Percentiles rank a stretch among this genome's conserved stretches.
Conservation (phyloP, 129 eudicot species). For the Flaveria trinervia region DNA sequence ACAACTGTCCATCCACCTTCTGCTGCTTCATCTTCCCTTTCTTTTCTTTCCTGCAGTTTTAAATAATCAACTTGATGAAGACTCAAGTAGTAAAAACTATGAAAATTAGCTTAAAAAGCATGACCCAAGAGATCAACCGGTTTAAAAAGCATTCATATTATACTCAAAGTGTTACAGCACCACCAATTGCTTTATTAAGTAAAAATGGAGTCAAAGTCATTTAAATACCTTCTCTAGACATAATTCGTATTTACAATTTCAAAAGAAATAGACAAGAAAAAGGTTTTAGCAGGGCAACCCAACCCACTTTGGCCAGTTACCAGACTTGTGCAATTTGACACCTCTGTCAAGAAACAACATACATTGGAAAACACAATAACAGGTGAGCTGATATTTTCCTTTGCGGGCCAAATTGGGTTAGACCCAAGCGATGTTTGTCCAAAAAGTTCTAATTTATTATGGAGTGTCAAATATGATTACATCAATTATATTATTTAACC, state of each 20-base stretch:
- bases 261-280: neutral
- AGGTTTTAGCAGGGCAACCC: neutral
- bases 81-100: neutral
- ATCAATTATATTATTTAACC: too few species aligned
- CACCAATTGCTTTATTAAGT: neutral
- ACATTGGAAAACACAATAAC: neutral
- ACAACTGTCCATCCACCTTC: conserved; percentile 95
- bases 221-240: neutral
- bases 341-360: neutral
- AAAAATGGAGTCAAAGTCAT: neutral
- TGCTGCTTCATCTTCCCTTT: conserved; percentile 69
- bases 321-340: neutral
- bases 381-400: neutral
- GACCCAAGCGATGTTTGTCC: neutral
- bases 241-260: neutral
- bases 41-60: conserved; percentile 58
- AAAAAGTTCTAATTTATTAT: neutral
- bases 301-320: neutral
- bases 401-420: neutral
- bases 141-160: neutral
- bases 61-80: neutral
- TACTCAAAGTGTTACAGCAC: neutral
- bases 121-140: neutral
- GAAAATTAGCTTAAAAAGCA: neutral
- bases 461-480: too few species aligned